Percentiles rank a stretch among this genome's conserved stretches.
Evolutionary conservation across 192 early-diverging fungal species (phyloP).

Genomic region (Backusella luteola): DNA sequence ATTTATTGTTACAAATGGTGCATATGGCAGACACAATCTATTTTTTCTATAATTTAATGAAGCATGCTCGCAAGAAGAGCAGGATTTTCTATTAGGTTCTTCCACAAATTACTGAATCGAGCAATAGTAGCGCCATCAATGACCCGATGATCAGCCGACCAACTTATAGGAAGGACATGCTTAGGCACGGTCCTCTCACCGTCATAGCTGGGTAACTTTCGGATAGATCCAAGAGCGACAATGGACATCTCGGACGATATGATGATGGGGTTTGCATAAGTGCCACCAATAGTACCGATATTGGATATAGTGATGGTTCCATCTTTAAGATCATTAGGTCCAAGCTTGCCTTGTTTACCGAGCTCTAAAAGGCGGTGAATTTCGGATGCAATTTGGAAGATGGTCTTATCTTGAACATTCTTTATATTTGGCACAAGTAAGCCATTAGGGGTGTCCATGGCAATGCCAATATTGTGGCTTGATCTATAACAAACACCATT

Average conservation of each 20-base stretch:
- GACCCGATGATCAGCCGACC: conserved; percentile 94
- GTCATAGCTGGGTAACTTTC: conserved; percentile 67
- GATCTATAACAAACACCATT: conserved; percentile 66
- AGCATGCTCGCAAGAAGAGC: conserved; percentile 67
- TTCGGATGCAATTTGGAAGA: conserved; percentile 88
- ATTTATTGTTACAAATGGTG: background rate
- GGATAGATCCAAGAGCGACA: conserved; percentile 83
- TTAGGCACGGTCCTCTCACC: conserved; percentile 58
- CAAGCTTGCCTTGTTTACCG: conserved; percentile 60
- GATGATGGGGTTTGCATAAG: conserved; percentile 85
- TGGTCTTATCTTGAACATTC: conserved; percentile 79
- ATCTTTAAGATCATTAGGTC: conserved; percentile 67
- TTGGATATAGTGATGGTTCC: conserved; percentile 95
- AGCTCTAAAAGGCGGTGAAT: conserved; percentile 69
- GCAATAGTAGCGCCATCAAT: conserved; percentile 96
- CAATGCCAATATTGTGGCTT: conserved; percentile 90
- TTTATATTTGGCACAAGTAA: conserved; percentile 95
- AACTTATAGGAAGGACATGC: conserved; percentile 77
- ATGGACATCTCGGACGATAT: conserved; percentile 87
- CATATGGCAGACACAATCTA: background rate
- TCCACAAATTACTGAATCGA: conserved; percentile 84
- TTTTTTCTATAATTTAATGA: conserved; percentile 29
- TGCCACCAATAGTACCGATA: conserved; percentile 94
- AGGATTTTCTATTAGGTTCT: conserved; percentile 82
- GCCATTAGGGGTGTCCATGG: conserved; percentile 95